phyloP scores from a whole-genome alignment of 1,139 yeast genomes.

The Torulaspora globosa region DNA sequence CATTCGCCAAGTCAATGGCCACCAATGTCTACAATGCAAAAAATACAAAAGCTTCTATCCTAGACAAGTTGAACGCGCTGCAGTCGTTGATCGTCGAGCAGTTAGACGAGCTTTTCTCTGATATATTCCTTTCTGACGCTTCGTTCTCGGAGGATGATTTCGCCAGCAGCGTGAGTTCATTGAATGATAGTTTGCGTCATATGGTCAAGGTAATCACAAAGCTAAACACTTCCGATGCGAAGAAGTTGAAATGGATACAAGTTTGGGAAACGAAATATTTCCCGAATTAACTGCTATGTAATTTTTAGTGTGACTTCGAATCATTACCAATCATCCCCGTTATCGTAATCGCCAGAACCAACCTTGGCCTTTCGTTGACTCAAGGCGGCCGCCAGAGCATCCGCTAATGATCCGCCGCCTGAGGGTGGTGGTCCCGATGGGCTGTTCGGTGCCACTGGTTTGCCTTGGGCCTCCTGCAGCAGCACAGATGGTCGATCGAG shows the following conservation, averaged over 20 bases:
- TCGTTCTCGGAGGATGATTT: conserved; percentile 23
- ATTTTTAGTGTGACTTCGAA: conserved; percentile 20
- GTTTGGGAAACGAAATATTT: conserved; percentile 35
- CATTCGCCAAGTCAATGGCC: conserved; percentile 56
- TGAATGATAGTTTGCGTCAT: conserved; percentile 19
- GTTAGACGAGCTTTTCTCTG: conserved; percentile 38
- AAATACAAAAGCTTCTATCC: conserved; percentile 24
- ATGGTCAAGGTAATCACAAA: conserved; percentile 25
- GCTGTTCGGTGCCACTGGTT: conserved; percentile 32
- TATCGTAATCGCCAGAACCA: conserved; percentile 76
- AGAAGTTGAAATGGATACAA: conserved; percentile 33
- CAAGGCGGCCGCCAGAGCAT: conserved; percentile 83
- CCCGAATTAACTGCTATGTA: conserved; percentile 27
- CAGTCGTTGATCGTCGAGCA: conserved; percentile 33
- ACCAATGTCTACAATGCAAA: conserved; percentile 23
- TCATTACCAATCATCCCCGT: conserved; percentile 59
- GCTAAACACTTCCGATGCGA: conserved; percentile 26
- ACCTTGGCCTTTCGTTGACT: conserved; percentile 79
- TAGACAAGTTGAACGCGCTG: conserved; percentile 33
- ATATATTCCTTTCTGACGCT: conserved; percentile 34
- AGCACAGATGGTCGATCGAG: conserved; percentile 73
- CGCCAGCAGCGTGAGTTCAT: conserved; percentile 13
- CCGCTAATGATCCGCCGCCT: conserved; percentile 55
- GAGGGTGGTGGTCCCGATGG: conserved; percentile 39
- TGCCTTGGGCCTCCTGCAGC: conserved; percentile 69